Conservation (phyloP, 2,329 filamentous ascomycete genomes). For the Grosmannia huntii region DNA sequence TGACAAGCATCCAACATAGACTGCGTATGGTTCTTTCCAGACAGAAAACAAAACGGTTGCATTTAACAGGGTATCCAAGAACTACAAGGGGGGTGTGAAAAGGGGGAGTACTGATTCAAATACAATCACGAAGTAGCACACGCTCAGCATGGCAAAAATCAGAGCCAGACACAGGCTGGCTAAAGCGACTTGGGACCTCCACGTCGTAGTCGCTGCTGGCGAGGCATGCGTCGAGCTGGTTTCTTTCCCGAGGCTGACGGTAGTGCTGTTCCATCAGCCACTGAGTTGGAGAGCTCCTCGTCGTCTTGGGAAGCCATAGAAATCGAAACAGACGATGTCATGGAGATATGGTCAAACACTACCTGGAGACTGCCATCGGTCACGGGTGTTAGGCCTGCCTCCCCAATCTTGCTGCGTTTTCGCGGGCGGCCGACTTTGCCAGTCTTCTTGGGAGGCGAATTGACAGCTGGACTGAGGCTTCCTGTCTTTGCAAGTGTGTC, state of each 20-base stretch:
- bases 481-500: background rate
- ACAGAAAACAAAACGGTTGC: background rate
- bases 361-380: background rate
- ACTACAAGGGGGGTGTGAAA: background rate
- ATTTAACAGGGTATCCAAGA: background rate
- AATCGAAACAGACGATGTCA: background rate
- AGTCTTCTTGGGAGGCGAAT: background rate
- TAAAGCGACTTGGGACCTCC: background rate
- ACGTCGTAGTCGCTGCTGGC: background rate
- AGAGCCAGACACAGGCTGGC: background rate
- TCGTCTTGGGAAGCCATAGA: background rate
- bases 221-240: no score
- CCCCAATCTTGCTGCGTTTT: background rate
- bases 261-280: no score
- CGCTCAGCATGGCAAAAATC: no score
- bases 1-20: background rate
- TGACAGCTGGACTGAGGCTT: background rate
- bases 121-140: no score
- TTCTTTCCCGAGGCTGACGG: no score
- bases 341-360: background rate
- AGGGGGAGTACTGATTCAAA: background rate
- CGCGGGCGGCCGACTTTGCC: background rate
- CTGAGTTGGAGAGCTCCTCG: no score
- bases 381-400: background rate
- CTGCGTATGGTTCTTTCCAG: background rate